Evolutionary conservation across 495 filamentous ascomycete genomes (phyloP).

Genomic region (Neurospora tetrasperma): DNA sequence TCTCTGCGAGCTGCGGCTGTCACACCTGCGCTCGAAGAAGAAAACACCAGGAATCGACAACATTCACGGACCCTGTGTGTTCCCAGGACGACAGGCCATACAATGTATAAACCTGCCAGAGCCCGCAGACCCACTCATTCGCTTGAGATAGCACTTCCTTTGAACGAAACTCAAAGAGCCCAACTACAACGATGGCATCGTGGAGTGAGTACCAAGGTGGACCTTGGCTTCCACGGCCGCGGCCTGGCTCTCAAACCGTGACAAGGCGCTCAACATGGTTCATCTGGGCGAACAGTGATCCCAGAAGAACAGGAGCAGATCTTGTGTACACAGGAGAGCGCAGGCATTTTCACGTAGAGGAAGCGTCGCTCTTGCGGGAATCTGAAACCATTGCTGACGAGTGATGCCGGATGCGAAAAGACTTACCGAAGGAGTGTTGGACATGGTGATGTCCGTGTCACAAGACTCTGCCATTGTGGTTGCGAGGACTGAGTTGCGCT

Average conservation of each 20-base stretch:
- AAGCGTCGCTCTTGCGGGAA: background rate
- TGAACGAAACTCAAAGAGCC: background rate
- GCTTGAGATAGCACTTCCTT: background rate
- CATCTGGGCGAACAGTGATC: background rate
- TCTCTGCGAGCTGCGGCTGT: background rate
- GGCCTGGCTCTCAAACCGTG: background rate
- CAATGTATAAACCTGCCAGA: too few species aligned
- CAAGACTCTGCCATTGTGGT: background rate
- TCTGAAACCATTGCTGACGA: background rate
- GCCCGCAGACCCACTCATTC: too few species aligned
- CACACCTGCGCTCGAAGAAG: background rate
- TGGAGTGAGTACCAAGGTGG: background rate
- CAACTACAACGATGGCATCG: background rate
- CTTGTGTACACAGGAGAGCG: background rate
- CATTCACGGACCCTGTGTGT: background rate
- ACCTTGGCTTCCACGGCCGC: background rate
- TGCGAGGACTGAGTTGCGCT: background rate
- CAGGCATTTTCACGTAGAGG: background rate
- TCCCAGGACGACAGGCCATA: too few species aligned
- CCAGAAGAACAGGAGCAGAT: background rate
- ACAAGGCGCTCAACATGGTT: background rate
- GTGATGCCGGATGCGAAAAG: background rate
- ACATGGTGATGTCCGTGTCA: background rate
- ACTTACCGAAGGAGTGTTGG: background rate
- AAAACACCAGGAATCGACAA: background rate